Base-by-base conservation (phyloP, 306 rosid genomes). In the Leucaena leucocephala region DNA sequence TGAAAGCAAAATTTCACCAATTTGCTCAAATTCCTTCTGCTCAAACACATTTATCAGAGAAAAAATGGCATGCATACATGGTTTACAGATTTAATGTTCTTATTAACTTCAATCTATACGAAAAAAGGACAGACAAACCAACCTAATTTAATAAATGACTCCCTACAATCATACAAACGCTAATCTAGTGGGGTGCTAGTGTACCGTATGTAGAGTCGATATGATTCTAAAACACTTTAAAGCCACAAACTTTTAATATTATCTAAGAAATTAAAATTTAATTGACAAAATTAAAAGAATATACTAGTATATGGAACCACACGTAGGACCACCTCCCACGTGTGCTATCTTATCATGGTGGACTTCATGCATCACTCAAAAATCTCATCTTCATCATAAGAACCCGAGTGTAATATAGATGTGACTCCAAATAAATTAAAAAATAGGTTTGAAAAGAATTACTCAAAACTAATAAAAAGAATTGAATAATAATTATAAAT, bases 11-110 rank as follows among this genome's bases (percentile, higher is more conserved):
- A 27, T 39, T 84, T 48, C 22, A 57, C 39, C 84, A 75, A 9
- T 72, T 75, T 72, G 58, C 69, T 48, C 68, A 22, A 16, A 11
- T 44, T 40, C 65, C 87, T 88, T 69, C 87, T 88, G 50, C 3
- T 5, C 35, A 19, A 55, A 7, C 1, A n/a, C 62, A 55, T n/a
- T 55, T 19, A 55, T 55, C 33, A 67, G 68, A 21, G 21, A 19
- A 58, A 61, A 61, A 33, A 7, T 59, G 66, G 39, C 67, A 61
- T 33, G 64, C 16, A 19, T 5, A 61, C 0, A 59, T 2, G 7
- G 67, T 61, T 33, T 12, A 33, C 39, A 61, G 33, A 33, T 12
- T 59, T 61, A 13, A 61, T 4, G 9, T 33, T 33, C 67, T 13
- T 13, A 12, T 34, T 13, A 33, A 61, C 7, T 33, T 9, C 67